Evolutionary conservation across 2,329 filamentous ascomycete species (phyloP).

Genomic region (Torrubiella hemipterigena): DNA sequence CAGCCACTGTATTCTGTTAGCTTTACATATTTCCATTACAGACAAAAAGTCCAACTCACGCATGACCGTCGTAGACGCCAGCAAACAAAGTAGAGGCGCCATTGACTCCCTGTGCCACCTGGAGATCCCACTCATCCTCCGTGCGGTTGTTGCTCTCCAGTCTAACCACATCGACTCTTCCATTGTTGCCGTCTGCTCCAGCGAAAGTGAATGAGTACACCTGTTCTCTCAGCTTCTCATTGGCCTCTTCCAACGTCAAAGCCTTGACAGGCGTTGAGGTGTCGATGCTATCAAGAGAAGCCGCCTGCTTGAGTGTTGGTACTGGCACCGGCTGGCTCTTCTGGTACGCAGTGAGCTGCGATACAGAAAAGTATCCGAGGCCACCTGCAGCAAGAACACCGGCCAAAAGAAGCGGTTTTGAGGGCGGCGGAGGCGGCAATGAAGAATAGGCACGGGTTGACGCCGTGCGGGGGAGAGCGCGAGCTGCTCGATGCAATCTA

Average conservation of each 20-base stretch:
- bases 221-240: conserved; percentile 18
- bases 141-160: conserved; percentile 22
- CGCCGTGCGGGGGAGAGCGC: too few relatives aligned
- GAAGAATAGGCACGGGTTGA: too few relatives aligned
- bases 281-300: conserved; percentile 11
- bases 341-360: too few relatives aligned
- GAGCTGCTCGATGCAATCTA: too few relatives aligned
- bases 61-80: conserved; percentile 38
- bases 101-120: conserved; percentile 16
- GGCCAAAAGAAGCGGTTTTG: too few relatives aligned
- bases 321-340: too few relatives aligned
- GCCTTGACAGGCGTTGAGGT: conserved; percentile 16
- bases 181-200: conserved; percentile 11
- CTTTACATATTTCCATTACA: conserved; percentile 3
- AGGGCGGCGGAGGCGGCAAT: too few relatives aligned
- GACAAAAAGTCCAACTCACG: conserved; percentile 17
- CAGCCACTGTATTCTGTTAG: conserved; percentile 19
- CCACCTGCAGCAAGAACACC: too few relatives aligned
- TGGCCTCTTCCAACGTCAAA: conserved; percentile 15
- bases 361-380: too few relatives aligned
- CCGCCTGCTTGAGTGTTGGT: too few relatives aligned
- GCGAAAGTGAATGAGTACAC: conserved; percentile 17
- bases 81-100: conserved; percentile 16
- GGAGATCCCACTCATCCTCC: conserved; percentile 23
- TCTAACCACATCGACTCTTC: conserved; percentile 20